phyloP scores from a whole-genome alignment of 1,284 basidiomycete genomes.

The Mycena citricolor region DNA sequence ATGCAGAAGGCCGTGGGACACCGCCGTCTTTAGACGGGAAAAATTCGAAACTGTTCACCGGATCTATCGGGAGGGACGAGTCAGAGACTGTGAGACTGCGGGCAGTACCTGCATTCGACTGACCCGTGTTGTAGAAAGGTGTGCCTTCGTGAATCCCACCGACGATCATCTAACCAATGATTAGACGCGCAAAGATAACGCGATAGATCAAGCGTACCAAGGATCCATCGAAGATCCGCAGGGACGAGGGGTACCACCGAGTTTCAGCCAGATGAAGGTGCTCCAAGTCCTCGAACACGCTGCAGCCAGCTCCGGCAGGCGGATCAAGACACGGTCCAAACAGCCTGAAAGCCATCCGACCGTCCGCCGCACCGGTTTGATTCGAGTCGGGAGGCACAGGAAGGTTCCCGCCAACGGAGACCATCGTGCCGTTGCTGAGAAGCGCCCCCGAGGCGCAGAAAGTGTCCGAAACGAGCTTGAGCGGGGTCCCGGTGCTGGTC shows the following conservation, averaged over 20 bases:
- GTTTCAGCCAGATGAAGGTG: conserved; percentile 66
- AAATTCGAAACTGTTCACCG: conserved; percentile 53
- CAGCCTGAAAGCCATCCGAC: conserved; percentile 72
- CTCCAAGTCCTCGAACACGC: conserved; percentile 64
- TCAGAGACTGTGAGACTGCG: too few relatives aligned
- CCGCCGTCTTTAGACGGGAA: conserved; percentile 53
- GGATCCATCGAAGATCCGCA: conserved; percentile 66
- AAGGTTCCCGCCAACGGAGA: conserved; percentile 50
- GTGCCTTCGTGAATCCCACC: conserved; percentile 77
- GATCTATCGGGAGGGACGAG: too few relatives aligned
- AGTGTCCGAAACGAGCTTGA: conserved; percentile 73
- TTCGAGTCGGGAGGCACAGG: conserved; percentile 9
- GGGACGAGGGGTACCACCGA: conserved; percentile 74
- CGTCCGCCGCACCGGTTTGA: conserved; percentile 42
- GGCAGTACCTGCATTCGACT: conserved; percentile 21
- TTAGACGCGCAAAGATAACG: conserved; percentile 33
- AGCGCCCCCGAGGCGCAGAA: conserved; percentile 85
- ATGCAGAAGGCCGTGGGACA: conserved; percentile 44
- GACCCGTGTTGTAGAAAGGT: conserved; percentile 75
- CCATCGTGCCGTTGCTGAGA: conserved; percentile 70
- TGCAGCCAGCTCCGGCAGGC: conserved; percentile 48
- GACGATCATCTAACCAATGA: conserved; percentile 67
- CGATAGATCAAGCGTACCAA: conserved; percentile 13
- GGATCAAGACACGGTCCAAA: conserved; percentile 67
- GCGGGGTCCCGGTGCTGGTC: conserved; percentile 60